Evolutionary conservation across 345 rosid genomes (phyloP), one percentile per base, ranked within the genome.

Genomic region (Acer saccharum): DNA sequence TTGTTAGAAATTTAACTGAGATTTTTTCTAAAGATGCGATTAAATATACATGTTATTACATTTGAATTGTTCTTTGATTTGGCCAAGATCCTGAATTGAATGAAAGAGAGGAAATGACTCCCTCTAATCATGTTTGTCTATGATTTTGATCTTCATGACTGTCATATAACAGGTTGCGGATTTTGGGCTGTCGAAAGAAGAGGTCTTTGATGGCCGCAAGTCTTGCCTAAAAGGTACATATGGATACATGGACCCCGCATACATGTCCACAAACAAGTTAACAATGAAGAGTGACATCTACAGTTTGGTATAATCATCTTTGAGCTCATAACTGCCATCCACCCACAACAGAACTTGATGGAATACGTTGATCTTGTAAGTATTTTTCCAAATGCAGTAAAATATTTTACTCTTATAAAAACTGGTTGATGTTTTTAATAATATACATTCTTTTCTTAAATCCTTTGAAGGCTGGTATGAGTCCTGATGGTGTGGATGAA

Each of bases 101-200:
- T 29, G 18, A 57, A 13, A n/a, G 65, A 3, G 3, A 8, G 17
- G 17, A 32, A 61, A 29, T 4, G 68, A 27, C 1, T 43, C 1
- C 41, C 3, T 29, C n/a, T 46, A 23, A 27, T 16, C 20, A 10
- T 17, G 62, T 29, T 8, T 21, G 6, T 10, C n/a, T 55, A 1
- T 44, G 6, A 52, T 20, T 71, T 23, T 25, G 70, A 70, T 74
- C 68, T 83, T 44, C 10, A 16, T 14, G 44, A 63, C 27, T 66
- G 23, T 64, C 7, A 10, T 68, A 39, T 66, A 39, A 60, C 77
- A 96, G 99, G 98, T 96, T 78, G 98, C 99, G 20, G 98, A 96
- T 85, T 96, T 96, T 25, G 98, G 99, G 74, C 86, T 96, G 69
- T 96, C 99, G 7, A 96, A 89, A 80, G 97, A 94, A 87, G 97